phyloP scores from a whole-genome alignment of 176 grass and related monocot genomes.

The Musa troglodytarum region DNA sequence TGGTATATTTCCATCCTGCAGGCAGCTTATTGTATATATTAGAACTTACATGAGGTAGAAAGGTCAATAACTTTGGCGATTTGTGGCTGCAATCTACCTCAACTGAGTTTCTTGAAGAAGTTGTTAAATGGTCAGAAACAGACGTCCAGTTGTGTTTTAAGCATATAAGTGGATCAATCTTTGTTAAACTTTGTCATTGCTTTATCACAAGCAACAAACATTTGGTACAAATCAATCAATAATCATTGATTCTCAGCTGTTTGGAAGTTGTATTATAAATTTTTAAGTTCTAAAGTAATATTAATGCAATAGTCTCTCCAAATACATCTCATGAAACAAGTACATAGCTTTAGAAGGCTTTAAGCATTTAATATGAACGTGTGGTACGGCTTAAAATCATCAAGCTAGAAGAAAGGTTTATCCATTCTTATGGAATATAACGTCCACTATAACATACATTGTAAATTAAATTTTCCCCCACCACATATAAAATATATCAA shows the following conservation, averaged over 20 bases:
- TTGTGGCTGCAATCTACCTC: not conserved
- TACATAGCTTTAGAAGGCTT: not conserved
- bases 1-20: constrained; percentile 2
- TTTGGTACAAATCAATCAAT: not conserved
- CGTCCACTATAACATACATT: not conserved
- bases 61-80: not conserved
- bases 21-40: not conserved
- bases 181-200: no score
- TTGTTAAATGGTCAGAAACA: not conserved
- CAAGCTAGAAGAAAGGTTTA: not conserved
- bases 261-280: not conserved
- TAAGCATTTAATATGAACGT: not conserved
- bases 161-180: not conserved
- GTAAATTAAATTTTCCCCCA: not conserved
- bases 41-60: not conserved
- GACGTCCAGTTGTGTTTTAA: not conserved
- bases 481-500: not conserved
- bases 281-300: not conserved
- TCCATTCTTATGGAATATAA: not conserved
- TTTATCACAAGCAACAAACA: no score
- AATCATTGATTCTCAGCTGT: not conserved
- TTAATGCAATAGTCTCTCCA: not conserved
- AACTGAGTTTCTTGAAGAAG: constrained; percentile 22
- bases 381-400: not conserved
- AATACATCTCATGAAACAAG: not conserved